Evolutionary conservation across 371 early-diverging fungal genomes (phyloP).

Genomic region (Neoconidiobolus thromboides): DNA sequence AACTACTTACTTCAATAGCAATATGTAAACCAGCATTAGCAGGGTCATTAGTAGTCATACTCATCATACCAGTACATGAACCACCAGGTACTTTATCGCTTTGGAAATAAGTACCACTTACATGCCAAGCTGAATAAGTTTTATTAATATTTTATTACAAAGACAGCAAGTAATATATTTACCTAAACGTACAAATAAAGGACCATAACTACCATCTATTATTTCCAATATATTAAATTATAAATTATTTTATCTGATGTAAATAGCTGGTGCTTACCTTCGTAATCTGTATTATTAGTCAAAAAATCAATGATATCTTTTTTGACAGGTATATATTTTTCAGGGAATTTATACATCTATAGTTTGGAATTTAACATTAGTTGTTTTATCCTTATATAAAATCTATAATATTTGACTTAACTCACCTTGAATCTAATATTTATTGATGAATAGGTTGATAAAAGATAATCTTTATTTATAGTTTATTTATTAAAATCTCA

Average conservation of each 20-base stretch:
- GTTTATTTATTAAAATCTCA: no score
- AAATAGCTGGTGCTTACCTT: neutral
- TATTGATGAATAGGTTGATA: no score
- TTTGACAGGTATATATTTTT: conserved; percentile 4
- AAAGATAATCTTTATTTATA: no score
- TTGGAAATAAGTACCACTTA: conserved; percentile 76
- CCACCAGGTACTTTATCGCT: conserved; percentile 72
- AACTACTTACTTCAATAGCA: conserved; percentile 51
- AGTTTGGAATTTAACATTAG: no score
- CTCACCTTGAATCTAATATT: no score
- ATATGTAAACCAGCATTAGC: conserved; percentile 75
- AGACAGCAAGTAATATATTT: neutral
- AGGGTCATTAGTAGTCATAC: conserved; percentile 45
- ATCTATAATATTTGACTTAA: no score
- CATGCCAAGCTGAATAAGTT: conserved; percentile 64
- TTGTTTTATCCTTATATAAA: no score
- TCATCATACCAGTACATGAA: conserved; percentile 60
- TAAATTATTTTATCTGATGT: neutral
- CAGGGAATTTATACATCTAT: no score
- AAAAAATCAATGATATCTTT: conserved; percentile 4
- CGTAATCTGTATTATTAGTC: neutral
- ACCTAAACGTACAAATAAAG: conserved; percentile 64
- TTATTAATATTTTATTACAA: neutral
- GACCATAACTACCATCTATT: conserved; percentile 69
- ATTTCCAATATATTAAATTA: neutral